A percentile compares a stretch with the other conserved stretches of the same genome.
Evolutionary conservation across 495 filamentous ascomycete species (phyloP).

Genomic region (Hapsidospora chrysogenum): DNA sequence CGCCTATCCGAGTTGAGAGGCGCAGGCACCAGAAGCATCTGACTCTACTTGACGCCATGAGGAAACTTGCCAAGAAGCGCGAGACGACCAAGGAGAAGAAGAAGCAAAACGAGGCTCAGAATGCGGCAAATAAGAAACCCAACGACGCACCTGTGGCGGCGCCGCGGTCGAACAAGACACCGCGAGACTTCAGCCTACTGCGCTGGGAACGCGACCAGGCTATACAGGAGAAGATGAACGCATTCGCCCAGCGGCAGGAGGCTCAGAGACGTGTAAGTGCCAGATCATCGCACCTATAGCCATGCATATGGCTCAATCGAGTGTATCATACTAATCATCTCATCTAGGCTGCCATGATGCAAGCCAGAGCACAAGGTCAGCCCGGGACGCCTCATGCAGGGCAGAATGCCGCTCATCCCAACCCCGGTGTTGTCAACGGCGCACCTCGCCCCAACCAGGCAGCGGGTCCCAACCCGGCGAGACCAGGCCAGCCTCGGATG

Average conservation of each 20-base stretch:
- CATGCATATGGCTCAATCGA: no score
- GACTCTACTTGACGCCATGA: slow-evolving; percentile 81
- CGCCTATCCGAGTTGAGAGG: slow-evolving; percentile 66
- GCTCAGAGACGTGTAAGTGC: slow-evolving; percentile 36
- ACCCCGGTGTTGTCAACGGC: neutral
- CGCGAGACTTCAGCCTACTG: slow-evolving; percentile 74
- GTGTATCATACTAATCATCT: slow-evolving; percentile 2
- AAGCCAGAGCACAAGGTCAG: slow-evolving; percentile 21
- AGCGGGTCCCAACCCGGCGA: slow-evolving; percentile 10
- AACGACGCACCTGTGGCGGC: slow-evolving; percentile 52
- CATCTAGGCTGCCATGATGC: slow-evolving; percentile 13
- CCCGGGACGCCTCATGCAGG: slow-evolving; percentile 7
- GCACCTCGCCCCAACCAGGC: neutral
- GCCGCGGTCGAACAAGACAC: slow-evolving; percentile 38
- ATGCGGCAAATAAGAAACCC: slow-evolving; percentile 53
- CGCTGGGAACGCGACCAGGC: slow-evolving; percentile 74
- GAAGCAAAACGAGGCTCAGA: slow-evolving; percentile 48
- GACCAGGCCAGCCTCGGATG: slow-evolving; percentile 19
- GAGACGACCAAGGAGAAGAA: slow-evolving; percentile 76
- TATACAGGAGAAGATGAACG: slow-evolving; percentile 53
- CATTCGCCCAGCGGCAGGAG: slow-evolving; percentile 46
- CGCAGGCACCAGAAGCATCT: slow-evolving; percentile 71
- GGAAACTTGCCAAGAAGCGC: slow-evolving; percentile 85
- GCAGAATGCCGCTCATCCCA: slow-evolving; percentile 14
- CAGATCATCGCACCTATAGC: neutral